A percentile compares a stretch with the other conserved stretches of the same genome.
phyloP scores from a whole-genome alignment of 2,329 filamentous ascomycete genomes.

The Ceratocystis smalleyi region DNA sequence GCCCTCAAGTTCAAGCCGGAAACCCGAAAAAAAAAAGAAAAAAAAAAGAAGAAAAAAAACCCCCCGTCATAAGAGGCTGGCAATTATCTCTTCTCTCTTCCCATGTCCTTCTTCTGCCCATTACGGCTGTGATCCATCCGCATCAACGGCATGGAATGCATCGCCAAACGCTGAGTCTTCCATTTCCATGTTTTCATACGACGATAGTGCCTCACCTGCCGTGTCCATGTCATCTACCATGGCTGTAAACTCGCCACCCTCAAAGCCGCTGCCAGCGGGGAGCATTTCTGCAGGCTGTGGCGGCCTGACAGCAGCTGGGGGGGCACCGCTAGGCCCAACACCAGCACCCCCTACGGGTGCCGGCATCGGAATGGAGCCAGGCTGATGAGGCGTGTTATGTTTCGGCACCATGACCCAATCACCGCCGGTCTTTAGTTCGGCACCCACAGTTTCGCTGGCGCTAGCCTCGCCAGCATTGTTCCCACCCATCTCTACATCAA shows the following conservation, averaged over 20 bases:
- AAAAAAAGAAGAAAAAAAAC: too few species aligned
- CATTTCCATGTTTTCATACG: slow-evolving; percentile 50
- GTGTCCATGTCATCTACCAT: slow-evolving; percentile 53
- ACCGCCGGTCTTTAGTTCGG: slow-evolving; percentile 34
- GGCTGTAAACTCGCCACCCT: slow-evolving; percentile 47
- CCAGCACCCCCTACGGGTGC: slow-evolving; percentile 12
- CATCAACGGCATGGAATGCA: slow-evolving; percentile 53
- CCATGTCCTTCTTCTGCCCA: slow-evolving; percentile 21
- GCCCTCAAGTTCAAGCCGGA: too few species aligned
- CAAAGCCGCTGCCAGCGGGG: slow-evolving; percentile 25
- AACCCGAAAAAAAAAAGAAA: too few species aligned
- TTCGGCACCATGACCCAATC: slow-evolving; percentile 67
- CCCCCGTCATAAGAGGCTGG: too few species aligned
- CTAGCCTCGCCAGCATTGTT: slow-evolving; percentile 36
- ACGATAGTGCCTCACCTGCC: slow-evolving; percentile 54
- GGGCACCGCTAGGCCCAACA: slow-evolving; percentile 21
- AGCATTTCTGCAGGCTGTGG: neutral
- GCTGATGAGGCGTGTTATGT: slow-evolving; percentile 29
- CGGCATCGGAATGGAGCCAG: neutral
- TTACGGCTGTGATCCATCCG: slow-evolving; percentile 24
- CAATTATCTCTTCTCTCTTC: neutral
- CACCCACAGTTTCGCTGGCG: neutral
- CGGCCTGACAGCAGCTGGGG: neutral
- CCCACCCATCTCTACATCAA: slow-evolving; percentile 49
- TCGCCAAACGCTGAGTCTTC: slow-evolving; percentile 74